Evolutionary conservation across 768 basidiomycete species (phyloP).

Genomic region (Leccinum obscurum): DNA sequence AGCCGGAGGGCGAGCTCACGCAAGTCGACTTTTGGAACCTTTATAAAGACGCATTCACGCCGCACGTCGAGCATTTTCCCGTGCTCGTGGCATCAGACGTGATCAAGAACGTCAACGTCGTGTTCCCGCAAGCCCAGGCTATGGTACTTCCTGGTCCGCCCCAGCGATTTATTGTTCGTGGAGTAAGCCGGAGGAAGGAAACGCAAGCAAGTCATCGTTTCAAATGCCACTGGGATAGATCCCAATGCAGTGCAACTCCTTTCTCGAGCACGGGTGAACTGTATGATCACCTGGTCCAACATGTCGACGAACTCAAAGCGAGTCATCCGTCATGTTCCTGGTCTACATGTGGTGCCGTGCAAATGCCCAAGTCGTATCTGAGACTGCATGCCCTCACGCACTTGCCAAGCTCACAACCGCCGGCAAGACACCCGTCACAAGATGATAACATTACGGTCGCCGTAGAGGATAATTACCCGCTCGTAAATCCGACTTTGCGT

Average conservation of each 20-base stretch:
- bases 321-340: constrained; percentile 63
- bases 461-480: constrained; percentile 54
- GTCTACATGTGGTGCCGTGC: constrained; percentile 59
- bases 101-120: constrained; percentile 86
- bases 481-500: constrained; percentile 62
- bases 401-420: constrained; percentile 58
- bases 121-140: constrained; percentile 84
- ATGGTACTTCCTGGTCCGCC: constrained; percentile 77
- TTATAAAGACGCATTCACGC: constrained; percentile 81
- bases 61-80: constrained; percentile 53
- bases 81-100: constrained; percentile 87
- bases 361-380: constrained; percentile 50
- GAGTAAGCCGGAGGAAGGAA: constrained; percentile 72
- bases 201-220: constrained; percentile 57
- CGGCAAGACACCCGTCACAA: constrained; percentile 64
- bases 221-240: constrained; percentile 76
- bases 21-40: constrained; percentile 96
- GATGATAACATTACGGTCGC: constrained; percentile 75
- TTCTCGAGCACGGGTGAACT: constrained; percentile 60
- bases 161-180: constrained; percentile 84
- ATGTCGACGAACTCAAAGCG: constrained; percentile 47
- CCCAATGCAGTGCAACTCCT: constrained; percentile 48
- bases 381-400: constrained; percentile 77
- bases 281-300: constrained; percentile 70
- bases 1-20: constrained; percentile 77